Evolutionary conservation across 768 basidiomycete genomes (phyloP), one percentile per base, ranked within the genome.

Genomic region (Mrakia hoshinonis): DNA sequence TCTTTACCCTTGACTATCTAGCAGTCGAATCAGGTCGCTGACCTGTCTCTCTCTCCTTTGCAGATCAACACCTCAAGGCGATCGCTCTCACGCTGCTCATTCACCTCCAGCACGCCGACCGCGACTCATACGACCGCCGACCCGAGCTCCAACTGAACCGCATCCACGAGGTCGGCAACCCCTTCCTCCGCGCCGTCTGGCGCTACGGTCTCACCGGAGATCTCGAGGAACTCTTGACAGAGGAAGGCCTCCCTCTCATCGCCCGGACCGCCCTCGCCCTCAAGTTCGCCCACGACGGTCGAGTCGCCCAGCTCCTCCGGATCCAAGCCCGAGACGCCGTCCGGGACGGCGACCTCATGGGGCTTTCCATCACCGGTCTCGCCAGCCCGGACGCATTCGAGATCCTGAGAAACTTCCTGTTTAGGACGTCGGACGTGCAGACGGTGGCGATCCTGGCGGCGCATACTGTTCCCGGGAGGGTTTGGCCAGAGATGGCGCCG

Each of bases 141-240:
- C 24, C 61, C 2, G 58, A 61, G 58, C 31, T 61, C 31, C 58
- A 61, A 22, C 58, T 61, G 4, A 36, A 22, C 22, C 58, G 58
- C 31, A 36, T 61, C 1, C 31, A 51, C 31, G 52, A 67, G 60
- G 24, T 72, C 4, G 70, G 65, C 22, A 55, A 55, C 39, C 63
- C 64, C 26, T 51, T 60, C 47, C 63, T 67, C 3, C 65, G 63
- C 26, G 70, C 70, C 10, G 65, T 72, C 12, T 72, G 70, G 46
- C 39, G 70, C 15, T 72, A 66, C 34, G 70, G 70, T 2, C n/a
- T 72, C 38, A 72, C 63, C 7, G 66, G 66, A 12, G 70, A 72
- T 29, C 65, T 65, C 46, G 70, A 72, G 58, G 70, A 72, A 43
- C 31, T 67, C 7, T 22, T 72, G n/a, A 65, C 66, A 34, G 70